Base-by-base conservation (phyloP, 257 asterid genomes). In the Knoxia roxburghii region DNA sequence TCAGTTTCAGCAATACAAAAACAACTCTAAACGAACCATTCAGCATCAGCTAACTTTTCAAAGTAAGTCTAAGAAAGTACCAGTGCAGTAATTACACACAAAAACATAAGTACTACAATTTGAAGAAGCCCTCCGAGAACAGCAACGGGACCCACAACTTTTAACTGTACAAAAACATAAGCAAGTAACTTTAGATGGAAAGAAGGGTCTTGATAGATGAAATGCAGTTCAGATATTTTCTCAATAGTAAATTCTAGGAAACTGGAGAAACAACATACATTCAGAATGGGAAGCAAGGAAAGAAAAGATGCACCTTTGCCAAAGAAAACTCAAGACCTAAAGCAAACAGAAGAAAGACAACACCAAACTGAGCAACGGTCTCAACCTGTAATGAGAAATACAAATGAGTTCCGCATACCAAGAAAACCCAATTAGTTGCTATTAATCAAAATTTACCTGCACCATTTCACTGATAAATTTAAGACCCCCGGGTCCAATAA, bases 291-390 rank as follows among this genome's bases (percentile, higher is more conserved):
- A 30, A 68, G 58, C 21, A 53, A 50, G 29, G 12, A 30, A n/a
- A n/a, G 11, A 21, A 71, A 24, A 15, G 41, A 21, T 26, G 75
- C 62, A 92, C 98, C 95, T 89, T 92, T 49, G 96, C 64, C 81
- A 89, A 71, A 77, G 98, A 92, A 76, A 92, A 92, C 78, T 92
- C 98, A 75, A 92, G 85, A 52, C 98, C 98, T 81, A 92, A 77
- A 72, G 97, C 96, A 86, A 92, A 92, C 39, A 92, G 81, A 80
- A 92, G 98, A 83, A 92, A 92, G 73, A 92, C 92, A 77, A 92
- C 97, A 64, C 98, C 98, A 78, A 92, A 92, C 79, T 92, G 98
- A 29, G 98, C 98, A 77, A 92, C 85, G 40, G 98, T 92, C 84
- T 89, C 98, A 72, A 89, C 96, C 98, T 92, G 90, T 61, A 77